Conservation (phyloP, 139 green algal species). For the Desmodesmus armatus region DNA sequence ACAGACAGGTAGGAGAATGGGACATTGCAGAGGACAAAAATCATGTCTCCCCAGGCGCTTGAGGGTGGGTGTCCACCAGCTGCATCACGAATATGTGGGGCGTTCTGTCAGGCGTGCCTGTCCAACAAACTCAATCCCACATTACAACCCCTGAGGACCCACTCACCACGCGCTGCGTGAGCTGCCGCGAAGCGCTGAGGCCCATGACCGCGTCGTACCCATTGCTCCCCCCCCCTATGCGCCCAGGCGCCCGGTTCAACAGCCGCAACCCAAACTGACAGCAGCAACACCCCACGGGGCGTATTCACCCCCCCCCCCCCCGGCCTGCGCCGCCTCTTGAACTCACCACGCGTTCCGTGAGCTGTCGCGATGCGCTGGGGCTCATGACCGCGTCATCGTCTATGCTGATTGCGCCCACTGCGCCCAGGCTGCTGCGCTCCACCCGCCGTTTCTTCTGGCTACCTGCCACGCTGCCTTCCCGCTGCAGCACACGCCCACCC, state of each 20-base stretch:
- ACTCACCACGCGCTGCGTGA: not conserved
- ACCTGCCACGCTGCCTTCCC: slow-evolving; percentile 17
- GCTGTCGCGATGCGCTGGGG: slow-evolving; percentile 21
- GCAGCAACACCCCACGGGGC: not conserved
- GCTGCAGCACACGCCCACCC: slow-evolving; percentile 2
- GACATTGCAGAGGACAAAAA: too few species aligned
- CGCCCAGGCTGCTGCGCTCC: not conserved
- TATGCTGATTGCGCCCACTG: not conserved
- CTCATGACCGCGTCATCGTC: slow-evolving; percentile 40
- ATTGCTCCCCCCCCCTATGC: not conserved
- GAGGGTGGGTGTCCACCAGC: too few species aligned
- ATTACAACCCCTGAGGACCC: not conserved
- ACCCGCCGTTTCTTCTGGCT: slow-evolving; percentile 25
- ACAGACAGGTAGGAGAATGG: too few species aligned
- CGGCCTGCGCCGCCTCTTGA: too few species aligned
- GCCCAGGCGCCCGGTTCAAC: not conserved
- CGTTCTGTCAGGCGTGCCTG: too few species aligned
- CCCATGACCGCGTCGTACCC: not conserved
- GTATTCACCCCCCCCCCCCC: not conserved
- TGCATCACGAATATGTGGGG: too few species aligned
- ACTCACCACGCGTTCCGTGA: slow-evolving; percentile 27
- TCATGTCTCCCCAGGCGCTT: too few species aligned
- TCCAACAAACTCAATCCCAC: too few species aligned
- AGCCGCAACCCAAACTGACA: not conserved
- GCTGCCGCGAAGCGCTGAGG: not conserved